These are phyloP conservation scores for Aspergillus sclerotioniger DNA, from an alignment of 495 filamentous ascomycete species.

Conservation along the genomic window DNA sequence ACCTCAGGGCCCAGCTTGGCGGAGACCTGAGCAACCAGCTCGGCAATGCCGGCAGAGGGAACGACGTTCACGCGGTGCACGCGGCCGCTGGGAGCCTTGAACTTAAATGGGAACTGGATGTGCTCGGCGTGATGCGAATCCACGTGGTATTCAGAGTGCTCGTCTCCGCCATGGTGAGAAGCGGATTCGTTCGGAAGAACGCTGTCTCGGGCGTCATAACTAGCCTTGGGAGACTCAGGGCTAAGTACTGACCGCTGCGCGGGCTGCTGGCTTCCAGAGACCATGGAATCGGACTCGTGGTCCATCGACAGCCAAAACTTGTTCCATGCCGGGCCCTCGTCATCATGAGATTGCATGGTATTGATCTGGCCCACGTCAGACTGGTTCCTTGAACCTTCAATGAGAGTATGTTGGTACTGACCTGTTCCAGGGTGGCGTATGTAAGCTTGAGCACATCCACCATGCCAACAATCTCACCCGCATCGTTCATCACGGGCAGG, in stretches of 20 bases:
- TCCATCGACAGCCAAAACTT: conserved; percentile 99
- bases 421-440: conserved; percentile 96
- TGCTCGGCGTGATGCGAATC: conserved; percentile 59
- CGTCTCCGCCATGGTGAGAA: conserved; percentile 83
- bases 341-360: conserved; percentile 74
- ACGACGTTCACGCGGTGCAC: conserved; percentile 89
- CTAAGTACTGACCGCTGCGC: conserved; percentile 70
- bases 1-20: conserved; percentile 87
- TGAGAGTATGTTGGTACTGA: conserved; percentile 37
- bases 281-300: conserved; percentile 92
- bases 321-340: conserved; percentile 96
- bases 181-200: conserved; percentile 91
- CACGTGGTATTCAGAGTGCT: conserved; percentile 58
- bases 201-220: conserved; percentile 69
- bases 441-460: conserved; percentile 97
- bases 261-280: conserved; percentile 80
- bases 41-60: conserved; percentile 73
- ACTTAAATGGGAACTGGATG: conserved; percentile 93
- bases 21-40: conserved; percentile 75
- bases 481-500: conserved; percentile 95
- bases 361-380: conserved; percentile 56
- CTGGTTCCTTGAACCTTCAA: background rate
- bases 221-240: conserved; percentile 64
- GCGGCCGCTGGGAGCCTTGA: conserved; percentile 95
- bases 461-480: conserved; percentile 97